Percentiles rank a stretch among this genome's conserved stretches.
phyloP scores from a whole-genome alignment of 148 eudicot species.

The Rhododendron henanense region DNA sequence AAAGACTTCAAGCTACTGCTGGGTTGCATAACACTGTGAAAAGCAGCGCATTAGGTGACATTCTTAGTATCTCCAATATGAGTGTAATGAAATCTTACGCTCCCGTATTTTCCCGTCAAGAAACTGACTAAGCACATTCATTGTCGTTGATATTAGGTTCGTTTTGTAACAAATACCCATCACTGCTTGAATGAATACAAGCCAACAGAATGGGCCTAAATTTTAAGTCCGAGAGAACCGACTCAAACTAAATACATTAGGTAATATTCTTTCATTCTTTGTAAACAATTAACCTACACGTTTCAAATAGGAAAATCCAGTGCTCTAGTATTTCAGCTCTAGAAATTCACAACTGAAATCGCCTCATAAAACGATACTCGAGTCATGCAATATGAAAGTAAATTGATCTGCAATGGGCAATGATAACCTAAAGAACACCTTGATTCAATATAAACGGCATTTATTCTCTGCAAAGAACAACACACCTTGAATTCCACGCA shows the following conservation, averaged over 20 bases:
- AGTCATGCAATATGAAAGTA: not conserved
- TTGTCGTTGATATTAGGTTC: not conserved
- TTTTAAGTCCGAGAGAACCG: not conserved
- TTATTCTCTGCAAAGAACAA: not conserved
- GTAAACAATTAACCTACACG: not conserved
- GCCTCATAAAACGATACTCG: not conserved
- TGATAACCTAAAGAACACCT: not conserved
- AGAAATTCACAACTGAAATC: not conserved
- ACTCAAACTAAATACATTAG: not conserved
- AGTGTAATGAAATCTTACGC: not conserved
- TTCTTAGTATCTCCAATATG: not conserved
- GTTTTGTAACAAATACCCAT: not conserved
- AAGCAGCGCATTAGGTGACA: not conserved
- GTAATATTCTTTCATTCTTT: not conserved
- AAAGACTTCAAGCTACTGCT: not conserved
- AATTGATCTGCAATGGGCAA: not conserved
- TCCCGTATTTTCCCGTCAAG: not conserved
- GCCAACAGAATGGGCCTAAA: not conserved
- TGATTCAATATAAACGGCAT: not conserved
- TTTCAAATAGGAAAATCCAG: not conserved
- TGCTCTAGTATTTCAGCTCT: not conserved
- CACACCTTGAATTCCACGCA: not conserved
- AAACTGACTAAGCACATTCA: not conserved
- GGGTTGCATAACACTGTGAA: not conserved
- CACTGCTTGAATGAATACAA: not conserved